Evolutionary conservation across 306 rosid genomes (phyloP).

Genomic region (Neltuma alba): DNA sequence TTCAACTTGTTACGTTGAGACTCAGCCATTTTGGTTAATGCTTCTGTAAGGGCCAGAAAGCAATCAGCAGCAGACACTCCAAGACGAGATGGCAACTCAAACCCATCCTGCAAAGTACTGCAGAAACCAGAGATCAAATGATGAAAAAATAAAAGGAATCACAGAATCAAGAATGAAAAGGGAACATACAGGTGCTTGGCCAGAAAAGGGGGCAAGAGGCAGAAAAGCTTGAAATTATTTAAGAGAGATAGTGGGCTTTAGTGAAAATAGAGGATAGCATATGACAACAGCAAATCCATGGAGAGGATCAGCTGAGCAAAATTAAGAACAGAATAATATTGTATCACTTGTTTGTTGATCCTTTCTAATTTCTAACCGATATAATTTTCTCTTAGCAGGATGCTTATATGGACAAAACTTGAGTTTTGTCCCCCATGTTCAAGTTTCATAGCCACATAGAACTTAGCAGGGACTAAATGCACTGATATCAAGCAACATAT

Average conservation of each 20-base stretch:
- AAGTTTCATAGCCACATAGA: conserved; percentile 5
- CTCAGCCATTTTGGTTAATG: conserved; percentile 51
- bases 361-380: conserved; percentile 5
- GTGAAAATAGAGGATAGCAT: conserved; percentile 3
- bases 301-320: conserved; percentile 14
- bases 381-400: conserved; percentile 3
- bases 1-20: conserved; percentile 48
- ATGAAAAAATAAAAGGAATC: conserved; percentile 24
- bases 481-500: neutral
- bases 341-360: neutral
- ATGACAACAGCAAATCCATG: neutral
- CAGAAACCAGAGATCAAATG: conserved; percentile 34
- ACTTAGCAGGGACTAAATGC: conserved; percentile 24
- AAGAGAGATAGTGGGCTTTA: neutral
- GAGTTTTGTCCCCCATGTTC: conserved; percentile 5
- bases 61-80: conserved; percentile 89
- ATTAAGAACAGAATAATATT: conserved; percentile 4
- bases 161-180: conserved; percentile 10
- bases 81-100: conserved; percentile 93
- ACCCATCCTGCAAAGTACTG: conserved; percentile 82
- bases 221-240: neutral
- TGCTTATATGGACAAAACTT: neutral
- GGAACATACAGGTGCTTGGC: conserved; percentile 5
- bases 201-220: conserved; percentile 13
- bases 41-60: conserved; percentile 65